Conservation (phyloP, 2,329 filamentous ascomycete genomes). For the Fusarium clavum region DNA sequence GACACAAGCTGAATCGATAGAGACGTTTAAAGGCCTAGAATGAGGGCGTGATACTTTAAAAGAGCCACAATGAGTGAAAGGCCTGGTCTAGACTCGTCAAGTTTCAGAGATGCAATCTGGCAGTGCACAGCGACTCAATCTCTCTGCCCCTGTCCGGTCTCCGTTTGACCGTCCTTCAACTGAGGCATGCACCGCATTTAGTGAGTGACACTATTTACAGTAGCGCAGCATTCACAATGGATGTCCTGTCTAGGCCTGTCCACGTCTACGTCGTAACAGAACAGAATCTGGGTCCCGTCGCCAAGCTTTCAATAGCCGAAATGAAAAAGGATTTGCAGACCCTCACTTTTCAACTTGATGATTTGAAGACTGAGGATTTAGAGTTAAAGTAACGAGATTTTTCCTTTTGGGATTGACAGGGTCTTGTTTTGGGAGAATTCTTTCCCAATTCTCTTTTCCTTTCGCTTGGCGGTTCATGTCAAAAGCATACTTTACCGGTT, state of each 20-base stretch:
- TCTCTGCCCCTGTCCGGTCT: constrained; percentile 5
- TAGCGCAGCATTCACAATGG: constrained; percentile 11
- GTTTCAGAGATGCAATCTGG: background rate
- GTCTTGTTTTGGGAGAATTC: constrained; percentile 20
- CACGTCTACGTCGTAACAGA: background rate
- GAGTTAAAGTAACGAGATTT: constrained; percentile 13
- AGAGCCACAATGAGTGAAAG: constrained; percentile 9
- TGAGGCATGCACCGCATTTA: constrained; percentile 25
- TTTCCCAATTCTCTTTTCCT: constrained; percentile 10
- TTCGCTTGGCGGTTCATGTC: constrained; percentile 13
- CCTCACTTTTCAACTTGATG: constrained; percentile 2
- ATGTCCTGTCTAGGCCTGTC: background rate
- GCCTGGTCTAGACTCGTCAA: constrained; percentile 18
- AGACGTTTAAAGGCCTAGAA: constrained; percentile 17
- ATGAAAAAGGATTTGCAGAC: constrained; percentile 28
- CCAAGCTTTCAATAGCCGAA: constrained; percentile 43
- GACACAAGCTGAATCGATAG: constrained; percentile 25
- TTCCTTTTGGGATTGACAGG: constrained; percentile 15
- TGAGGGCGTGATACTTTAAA: background rate
- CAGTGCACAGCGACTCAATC: background rate
- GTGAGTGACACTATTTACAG: constrained; percentile 36
- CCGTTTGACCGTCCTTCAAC: constrained; percentile 5
- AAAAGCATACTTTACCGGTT: constrained; percentile 20
- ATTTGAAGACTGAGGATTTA: constrained; percentile 27
- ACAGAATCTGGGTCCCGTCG: constrained; percentile 14